Evolutionary conservation across 768 basidiomycete species (phyloP), one percentile per base, ranked within the genome.

Genomic region (Xerocomellus intermedius): DNA sequence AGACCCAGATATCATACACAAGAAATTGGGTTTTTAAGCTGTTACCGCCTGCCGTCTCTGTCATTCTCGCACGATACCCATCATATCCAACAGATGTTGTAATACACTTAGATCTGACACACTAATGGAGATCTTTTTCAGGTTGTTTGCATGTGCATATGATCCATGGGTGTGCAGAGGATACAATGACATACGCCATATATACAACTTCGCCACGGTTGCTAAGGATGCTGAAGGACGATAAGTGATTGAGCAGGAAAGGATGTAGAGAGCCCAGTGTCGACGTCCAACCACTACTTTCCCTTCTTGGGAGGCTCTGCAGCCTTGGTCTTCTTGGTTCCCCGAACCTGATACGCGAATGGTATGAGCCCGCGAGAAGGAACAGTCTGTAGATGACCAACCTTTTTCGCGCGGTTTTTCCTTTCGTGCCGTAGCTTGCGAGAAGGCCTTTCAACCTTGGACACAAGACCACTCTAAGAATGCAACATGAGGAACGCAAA

Each of bases 361-460:
- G 39, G 67, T 33, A 64, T 64, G 48, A 65, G 61, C 39, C 14
- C 5, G 45, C 50, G 21, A 52, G 16, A 43, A 19, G 22, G 13
- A 38, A 56, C 37, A 24, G 48, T 24, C 21, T 26, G 37, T 56
- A 19, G 26, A 30, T 13, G 48, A 65, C 75, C n/a, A 44, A 93
- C 95, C 87, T 98, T 98, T 90, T 99, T 99, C 59, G 90, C 84
- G 73, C 96, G 87, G 79, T 99, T 99, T 85, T 99, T 99, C 69
- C 97, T 86, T 82, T 98, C 96, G 81, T 98, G 98, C 76, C 97
- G 89, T 76, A 98, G 86, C 75, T 98, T 98, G 70, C 97, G 89
- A 61, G 93, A 94, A 50, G 96, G 79, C 75, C 88, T 93, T 41
- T 93, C 91, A 59, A 88, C 86, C 79, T 98, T 97, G 60, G 80